Percentiles rank a stretch among this genome's conserved stretches.
Conservation (phyloP, 2,329 filamentous ascomycete species). For the Aspergillus luchuensis region DNA sequence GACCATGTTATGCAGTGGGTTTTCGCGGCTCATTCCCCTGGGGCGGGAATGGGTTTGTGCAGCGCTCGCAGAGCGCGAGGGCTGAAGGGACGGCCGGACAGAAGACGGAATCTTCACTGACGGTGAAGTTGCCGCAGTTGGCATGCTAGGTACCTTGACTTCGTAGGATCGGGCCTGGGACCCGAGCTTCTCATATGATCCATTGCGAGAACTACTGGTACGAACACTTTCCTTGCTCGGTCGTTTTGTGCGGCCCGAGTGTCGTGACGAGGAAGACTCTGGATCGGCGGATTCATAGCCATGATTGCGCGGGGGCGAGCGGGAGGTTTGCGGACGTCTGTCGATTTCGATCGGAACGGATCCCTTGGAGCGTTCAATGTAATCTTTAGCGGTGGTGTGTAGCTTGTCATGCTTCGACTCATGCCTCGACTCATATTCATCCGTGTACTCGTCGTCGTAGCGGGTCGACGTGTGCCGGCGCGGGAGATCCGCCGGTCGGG, state of each 20-base stretch:
- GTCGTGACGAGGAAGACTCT: slow-evolving; percentile 34
- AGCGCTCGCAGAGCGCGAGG: slow-evolving; percentile 36
- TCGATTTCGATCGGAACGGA: slow-evolving; percentile 25
- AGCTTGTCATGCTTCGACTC: slow-evolving; percentile 39
- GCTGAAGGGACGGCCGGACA: slow-evolving; percentile 33
- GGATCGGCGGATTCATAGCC: slow-evolving; percentile 35
- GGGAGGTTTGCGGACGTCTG: slow-evolving; percentile 33
- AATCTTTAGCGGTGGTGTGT: slow-evolving; percentile 37
- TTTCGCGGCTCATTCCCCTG: slow-evolving; percentile 30
- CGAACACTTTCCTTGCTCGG: slow-evolving; percentile 26
- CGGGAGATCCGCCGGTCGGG: slow-evolving; percentile 24
- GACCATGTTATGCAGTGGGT: slow-evolving; percentile 28
- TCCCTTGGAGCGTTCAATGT: slow-evolving; percentile 41
- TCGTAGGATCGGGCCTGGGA: slow-evolving; percentile 25
- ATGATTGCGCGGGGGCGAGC: slow-evolving; percentile 34
- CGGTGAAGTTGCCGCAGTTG: slow-evolving; percentile 38
- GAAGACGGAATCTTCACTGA: slow-evolving; percentile 31
- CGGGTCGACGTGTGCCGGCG: slow-evolving; percentile 25
- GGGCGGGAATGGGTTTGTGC: slow-evolving; percentile 29
- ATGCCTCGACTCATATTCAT: slow-evolving; percentile 35
- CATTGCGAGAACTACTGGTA: slow-evolving; percentile 34
- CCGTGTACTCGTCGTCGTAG: slow-evolving; percentile 32
- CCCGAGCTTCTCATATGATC: slow-evolving; percentile 36
- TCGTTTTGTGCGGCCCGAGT: slow-evolving; percentile 34
- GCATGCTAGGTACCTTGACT: slow-evolving; percentile 38